Base-by-base conservation (phyloP, 371 early-diverging fungal species). In the Conidiobolus incongruus region DNA sequence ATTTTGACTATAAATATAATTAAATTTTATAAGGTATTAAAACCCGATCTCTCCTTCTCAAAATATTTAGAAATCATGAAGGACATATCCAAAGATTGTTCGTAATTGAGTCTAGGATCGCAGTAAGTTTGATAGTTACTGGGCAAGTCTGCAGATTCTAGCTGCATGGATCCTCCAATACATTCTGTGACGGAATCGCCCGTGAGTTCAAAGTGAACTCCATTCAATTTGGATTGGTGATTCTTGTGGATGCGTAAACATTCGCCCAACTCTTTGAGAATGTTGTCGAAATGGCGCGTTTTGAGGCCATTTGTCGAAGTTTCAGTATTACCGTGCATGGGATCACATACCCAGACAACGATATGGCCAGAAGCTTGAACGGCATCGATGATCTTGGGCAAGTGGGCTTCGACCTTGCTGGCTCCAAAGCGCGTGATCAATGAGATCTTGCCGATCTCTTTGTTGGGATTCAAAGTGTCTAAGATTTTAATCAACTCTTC, bases 311-410 rank as follows among this genome's bases (percentile, higher is more conserved):
- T 61, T 0, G 66, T 61, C 0, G 79, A 69, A 13, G 69, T 69
- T 53, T 83, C 81, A 17, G 93, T 92, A 63, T 94, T 94, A 50
- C 96, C 96, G 55, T 95, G 96, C 90, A 90, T 90, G 6, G 96
- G 96, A 56, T 95, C 96, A 59, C 85, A 85, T 24, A 77, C 77
- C 95, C 92, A 94, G 16, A 92, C 91, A 8, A 89, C 90, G 45
- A 68, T 63, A 57, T 92, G 92, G 1, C 70, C 72, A 0, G 88
- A 75, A 1, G 56, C 56, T 47, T 81, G 71, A 10, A 95, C 91
- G 5, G 94, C 92, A 45, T 68, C 57, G 52, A 95, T 86, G 48
- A 90, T 91, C 11, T 62, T 75, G 0, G 93, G 89, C 26, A 95
- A 58, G 47, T 68, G 66, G 47, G 78, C 61, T 30, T 71, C 72